Evolutionary conservation across 306 rosid species (phyloP).

Genomic region (Cucumis hystrix): DNA sequence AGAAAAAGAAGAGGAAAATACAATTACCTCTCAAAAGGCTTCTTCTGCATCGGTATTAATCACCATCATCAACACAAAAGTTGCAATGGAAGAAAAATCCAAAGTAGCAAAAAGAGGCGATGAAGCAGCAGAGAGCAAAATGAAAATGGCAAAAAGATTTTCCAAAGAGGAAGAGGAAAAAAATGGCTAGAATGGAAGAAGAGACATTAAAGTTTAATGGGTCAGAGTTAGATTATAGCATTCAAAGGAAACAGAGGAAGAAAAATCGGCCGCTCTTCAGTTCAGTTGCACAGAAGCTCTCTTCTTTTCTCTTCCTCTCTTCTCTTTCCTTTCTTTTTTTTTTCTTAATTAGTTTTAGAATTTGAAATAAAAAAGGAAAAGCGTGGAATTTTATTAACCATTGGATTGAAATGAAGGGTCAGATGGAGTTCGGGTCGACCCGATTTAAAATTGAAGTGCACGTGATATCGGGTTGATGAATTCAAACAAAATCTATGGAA

Average conservation of each 20-base stretch:
- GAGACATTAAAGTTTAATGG: slow-evolving; percentile 1
- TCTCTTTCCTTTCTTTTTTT: not conserved
- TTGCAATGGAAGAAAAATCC: not conserved
- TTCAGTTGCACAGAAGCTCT: slow-evolving; percentile 4
- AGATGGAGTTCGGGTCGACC: not conserved
- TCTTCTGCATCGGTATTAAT: not conserved
- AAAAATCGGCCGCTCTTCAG: not conserved
- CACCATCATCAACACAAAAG: not conserved
- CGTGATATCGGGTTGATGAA: slow-evolving; percentile 4
- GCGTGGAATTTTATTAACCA: not conserved
- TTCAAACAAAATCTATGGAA: slow-evolving; percentile 4
- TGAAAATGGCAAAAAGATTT: not conserved
- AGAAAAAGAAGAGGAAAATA: not conserved
- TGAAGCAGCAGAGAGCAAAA: not conserved
- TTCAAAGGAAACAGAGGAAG: not conserved
- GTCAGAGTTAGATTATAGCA: slow-evolving; percentile 10
- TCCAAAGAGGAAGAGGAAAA: not conserved
- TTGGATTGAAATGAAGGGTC: slow-evolving; percentile 12
- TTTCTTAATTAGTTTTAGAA: not conserved
- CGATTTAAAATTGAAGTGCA: not conserved
- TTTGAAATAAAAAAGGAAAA: not conserved
- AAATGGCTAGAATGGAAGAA: not conserved
- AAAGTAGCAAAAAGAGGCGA: not conserved
- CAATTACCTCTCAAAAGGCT: not conserved
- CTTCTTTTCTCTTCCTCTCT: not conserved